Evolutionary conservation across 495 filamentous ascomycete species (phyloP).

Genomic region (Aspergillus hancockii): DNA sequence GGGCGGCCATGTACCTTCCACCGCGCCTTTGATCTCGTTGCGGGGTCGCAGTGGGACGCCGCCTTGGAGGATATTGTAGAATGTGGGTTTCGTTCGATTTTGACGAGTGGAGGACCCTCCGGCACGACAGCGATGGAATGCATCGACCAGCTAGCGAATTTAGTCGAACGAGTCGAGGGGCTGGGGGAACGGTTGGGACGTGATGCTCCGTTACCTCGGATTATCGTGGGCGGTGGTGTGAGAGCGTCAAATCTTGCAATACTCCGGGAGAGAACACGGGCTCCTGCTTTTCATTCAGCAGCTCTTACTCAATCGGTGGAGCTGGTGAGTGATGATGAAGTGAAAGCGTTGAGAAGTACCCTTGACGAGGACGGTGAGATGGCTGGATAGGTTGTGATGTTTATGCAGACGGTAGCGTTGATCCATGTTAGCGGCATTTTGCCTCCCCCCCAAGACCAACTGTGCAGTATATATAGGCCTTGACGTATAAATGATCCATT

Average conservation of each 20-base stretch:
- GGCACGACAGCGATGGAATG: constrained; percentile 22
- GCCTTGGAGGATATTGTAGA: constrained; percentile 33
- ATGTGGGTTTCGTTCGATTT: constrained; percentile 47
- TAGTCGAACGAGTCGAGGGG: constrained; percentile 3
- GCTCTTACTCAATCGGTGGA: constrained; percentile 23
- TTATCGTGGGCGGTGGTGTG: constrained; percentile 45
- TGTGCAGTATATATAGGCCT: too few relatives aligned
- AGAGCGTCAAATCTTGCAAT: constrained; percentile 34
- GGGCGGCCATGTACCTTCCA: constrained; percentile 55
- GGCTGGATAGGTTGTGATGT: too few relatives aligned
- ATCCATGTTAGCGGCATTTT: too few relatives aligned
- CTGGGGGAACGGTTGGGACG: neutral
- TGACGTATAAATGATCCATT: too few relatives aligned
- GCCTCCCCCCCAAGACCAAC: too few relatives aligned
- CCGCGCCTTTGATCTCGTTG: constrained; percentile 51
- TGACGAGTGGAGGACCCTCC: constrained; percentile 48
- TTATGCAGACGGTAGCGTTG: too few relatives aligned
- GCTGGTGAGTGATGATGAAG: neutral
- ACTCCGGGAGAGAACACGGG: constrained; percentile 28
- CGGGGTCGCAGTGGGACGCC: constrained; percentile 26
- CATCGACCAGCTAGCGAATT: constrained; percentile 13
- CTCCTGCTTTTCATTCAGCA: constrained; percentile 41
- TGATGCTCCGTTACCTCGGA: constrained; percentile 11
- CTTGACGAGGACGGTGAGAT: neutral
- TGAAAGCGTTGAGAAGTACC: neutral